A percentile compares a stretch with the other conserved stretches of the same genome.
phyloP scores from a whole-genome alignment of 805 yeast species.

The Clavispora phyllophila region DNA sequence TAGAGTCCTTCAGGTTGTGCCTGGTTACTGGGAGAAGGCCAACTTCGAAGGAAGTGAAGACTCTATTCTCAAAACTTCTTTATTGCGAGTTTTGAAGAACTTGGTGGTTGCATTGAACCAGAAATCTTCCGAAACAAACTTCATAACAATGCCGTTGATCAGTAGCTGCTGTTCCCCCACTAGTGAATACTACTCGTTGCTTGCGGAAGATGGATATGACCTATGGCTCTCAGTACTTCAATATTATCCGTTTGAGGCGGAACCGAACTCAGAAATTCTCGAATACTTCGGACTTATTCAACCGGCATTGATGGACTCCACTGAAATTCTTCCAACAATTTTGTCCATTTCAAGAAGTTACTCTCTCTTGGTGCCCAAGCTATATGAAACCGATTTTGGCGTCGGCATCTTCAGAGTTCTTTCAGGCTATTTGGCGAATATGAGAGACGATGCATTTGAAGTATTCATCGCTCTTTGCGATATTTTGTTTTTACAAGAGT shows the following conservation, averaged over 20 bases:
- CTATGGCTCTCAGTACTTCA: constrained; percentile 72
- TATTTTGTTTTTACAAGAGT: constrained; percentile 35
- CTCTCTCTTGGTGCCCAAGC: constrained; percentile 42
- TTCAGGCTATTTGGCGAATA: constrained; percentile 48
- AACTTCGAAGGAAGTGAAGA: constrained; percentile 32
- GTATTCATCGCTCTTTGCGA: constrained; percentile 53
- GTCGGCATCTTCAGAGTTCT: constrained; percentile 43
- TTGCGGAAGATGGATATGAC: constrained; percentile 84
- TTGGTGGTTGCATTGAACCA: constrained; percentile 52
- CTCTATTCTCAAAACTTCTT: constrained; percentile 34
- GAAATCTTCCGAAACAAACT: constrained; percentile 44
- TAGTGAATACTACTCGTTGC: constrained; percentile 41
- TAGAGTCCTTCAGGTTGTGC: constrained; percentile 53
- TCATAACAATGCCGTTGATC: constrained; percentile 62
- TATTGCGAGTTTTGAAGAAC: constrained; percentile 51
- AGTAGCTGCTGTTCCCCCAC: constrained; percentile 53
- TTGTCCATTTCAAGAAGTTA: constrained; percentile 62
- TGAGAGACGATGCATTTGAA: constrained; percentile 68
- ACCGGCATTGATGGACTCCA: constrained; percentile 59
- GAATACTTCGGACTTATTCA: constrained; percentile 48
- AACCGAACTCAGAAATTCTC: constrained; percentile 35
- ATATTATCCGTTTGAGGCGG: constrained; percentile 44
- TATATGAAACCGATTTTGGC: constrained; percentile 33
- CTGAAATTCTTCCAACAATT: constrained; percentile 67
- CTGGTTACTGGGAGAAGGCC: constrained; percentile 69